Percentiles rank a stretch among this genome's conserved stretches.
Conservation (phyloP, 2,329 filamentous ascomycete species). For the Phaeosphaeriaceae sp. region DNA sequence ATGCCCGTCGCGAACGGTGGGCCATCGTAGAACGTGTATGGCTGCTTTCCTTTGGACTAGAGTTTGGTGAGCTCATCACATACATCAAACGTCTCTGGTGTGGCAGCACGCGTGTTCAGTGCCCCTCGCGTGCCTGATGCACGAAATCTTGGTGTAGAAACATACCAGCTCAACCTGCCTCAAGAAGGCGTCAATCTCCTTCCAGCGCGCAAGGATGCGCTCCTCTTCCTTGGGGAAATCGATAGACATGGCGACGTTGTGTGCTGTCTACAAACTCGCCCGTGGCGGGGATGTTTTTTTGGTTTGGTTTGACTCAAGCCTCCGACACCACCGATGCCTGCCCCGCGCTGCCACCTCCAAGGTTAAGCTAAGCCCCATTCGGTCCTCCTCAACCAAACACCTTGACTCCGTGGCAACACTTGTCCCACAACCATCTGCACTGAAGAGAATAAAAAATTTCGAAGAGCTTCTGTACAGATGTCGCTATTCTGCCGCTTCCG, state of each 20-base stretch:
- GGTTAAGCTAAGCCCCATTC: background rate
- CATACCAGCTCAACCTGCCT: slow-evolving; percentile 77
- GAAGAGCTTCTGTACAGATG: too few relatives aligned
- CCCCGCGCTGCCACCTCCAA: background rate
- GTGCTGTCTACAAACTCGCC: slow-evolving; percentile 21
- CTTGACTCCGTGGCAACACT: background rate
- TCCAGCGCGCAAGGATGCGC: slow-evolving; percentile 83
- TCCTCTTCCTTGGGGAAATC: slow-evolving; percentile 94
- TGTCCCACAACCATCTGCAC: too few relatives aligned
- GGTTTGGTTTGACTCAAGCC: slow-evolving; percentile 17
- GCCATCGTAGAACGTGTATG: slow-evolving; percentile 92
- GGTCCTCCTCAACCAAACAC: background rate
- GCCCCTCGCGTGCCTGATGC: background rate
- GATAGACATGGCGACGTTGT: slow-evolving; percentile 71
- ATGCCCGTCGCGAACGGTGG: slow-evolving; percentile 63
- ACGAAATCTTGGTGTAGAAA: background rate
- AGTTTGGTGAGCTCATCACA: slow-evolving; percentile 10
- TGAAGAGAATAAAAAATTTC: too few relatives aligned
- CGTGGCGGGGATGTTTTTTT: slow-evolving; percentile 40
- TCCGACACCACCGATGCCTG: slow-evolving; percentile 6
- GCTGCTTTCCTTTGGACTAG: slow-evolving; percentile 74
- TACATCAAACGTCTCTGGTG: too few relatives aligned
- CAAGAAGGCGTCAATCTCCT: slow-evolving; percentile 89
- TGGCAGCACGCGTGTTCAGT: background rate
- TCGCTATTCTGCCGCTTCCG: too few relatives aligned